Percentiles rank a stretch among this genome's conserved stretches.
Evolutionary conservation across 805 yeast species (phyloP).

Genomic region (Barnettozyma vustinii): DNA sequence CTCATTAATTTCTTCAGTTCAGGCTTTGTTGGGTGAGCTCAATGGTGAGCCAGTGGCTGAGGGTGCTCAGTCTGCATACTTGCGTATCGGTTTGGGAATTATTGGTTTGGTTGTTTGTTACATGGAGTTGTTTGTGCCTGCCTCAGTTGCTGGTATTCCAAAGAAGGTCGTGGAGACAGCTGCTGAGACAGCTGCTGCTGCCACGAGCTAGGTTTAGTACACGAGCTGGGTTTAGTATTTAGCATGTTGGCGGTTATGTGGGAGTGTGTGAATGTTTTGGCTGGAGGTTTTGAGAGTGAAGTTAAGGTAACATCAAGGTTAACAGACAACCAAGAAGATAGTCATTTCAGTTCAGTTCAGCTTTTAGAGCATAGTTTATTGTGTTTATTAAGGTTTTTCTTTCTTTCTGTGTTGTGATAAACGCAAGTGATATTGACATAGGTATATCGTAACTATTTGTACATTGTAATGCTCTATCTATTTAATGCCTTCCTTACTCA

Average conservation of each 20-base stretch:
- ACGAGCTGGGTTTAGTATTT: background rate
- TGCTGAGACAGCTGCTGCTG: slow-evolving; percentile 15
- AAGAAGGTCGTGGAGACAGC: slow-evolving; percentile 24
- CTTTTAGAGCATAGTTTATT: too few species aligned
- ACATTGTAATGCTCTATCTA: background rate
- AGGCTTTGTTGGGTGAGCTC: slow-evolving; percentile 28
- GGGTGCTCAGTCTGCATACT: slow-evolving; percentile 33
- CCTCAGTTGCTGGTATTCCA: slow-evolving; percentile 25
- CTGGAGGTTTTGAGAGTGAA: background rate
- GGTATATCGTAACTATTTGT: background rate
- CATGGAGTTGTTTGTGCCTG: slow-evolving; percentile 36
- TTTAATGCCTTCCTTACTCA: slow-evolving; percentile 15
- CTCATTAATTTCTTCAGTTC: slow-evolving; percentile 45
- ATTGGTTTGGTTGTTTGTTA: slow-evolving; percentile 49
- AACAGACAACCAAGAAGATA: too few species aligned
- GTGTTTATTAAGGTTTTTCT: too few species aligned
- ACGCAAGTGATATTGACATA: too few species aligned
- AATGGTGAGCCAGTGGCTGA: slow-evolving; percentile 27
- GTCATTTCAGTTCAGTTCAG: too few species aligned
- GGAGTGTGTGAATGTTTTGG: background rate
- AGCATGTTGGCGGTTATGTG: too few species aligned
- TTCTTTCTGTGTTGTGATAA: too few species aligned
- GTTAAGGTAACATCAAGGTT: too few species aligned
- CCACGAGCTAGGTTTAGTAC: slow-evolving; percentile 3
- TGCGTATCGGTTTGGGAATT: slow-evolving; percentile 30